Evolutionary conservation across 176 grass and related monocot genomes (phyloP).

Genomic region (Rhynchospora breviuscula): DNA sequence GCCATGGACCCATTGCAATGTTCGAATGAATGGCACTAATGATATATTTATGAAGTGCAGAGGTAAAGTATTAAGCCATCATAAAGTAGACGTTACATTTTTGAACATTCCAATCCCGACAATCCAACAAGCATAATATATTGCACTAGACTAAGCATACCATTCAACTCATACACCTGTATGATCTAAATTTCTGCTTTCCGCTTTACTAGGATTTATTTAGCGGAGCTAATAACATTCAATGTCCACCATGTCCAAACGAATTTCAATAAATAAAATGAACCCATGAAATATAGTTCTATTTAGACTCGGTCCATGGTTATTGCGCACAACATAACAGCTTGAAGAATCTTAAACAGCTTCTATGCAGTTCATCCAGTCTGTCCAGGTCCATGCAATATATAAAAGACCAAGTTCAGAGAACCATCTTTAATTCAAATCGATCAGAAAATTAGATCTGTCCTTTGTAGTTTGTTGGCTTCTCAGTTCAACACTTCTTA

Average conservation of each 20-base stretch:
- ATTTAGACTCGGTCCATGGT: not conserved
- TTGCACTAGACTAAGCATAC: not conserved
- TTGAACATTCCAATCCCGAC: slow-evolving; percentile 24
- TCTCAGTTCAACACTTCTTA: not conserved
- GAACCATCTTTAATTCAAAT: slow-evolving; percentile 18
- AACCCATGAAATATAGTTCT: not conserved
- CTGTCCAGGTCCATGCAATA: not conserved
- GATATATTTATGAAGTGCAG: not conserved
- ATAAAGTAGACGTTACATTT: slow-evolving; percentile 27
- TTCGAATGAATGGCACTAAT: not conserved
- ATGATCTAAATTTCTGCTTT: not conserved
- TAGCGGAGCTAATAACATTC: not conserved
- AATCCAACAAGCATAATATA: not conserved
- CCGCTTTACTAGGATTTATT: not conserved
- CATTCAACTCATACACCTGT: not conserved
- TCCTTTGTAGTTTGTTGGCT: slow-evolving; percentile 4
- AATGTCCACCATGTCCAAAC: not conserved
- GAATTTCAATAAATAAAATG: not conserved
- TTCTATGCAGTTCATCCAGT: not conserved
- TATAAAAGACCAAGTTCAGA: not conserved
- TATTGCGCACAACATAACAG: not conserved
- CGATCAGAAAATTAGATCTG: slow-evolving; percentile 14
- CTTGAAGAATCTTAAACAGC: not conserved
- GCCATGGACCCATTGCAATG: not conserved
- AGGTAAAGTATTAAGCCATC: not conserved